phyloP scores from a whole-genome alignment of 2,329 filamentous ascomycete genomes.

The Keithomyces neogunnii region DNA sequence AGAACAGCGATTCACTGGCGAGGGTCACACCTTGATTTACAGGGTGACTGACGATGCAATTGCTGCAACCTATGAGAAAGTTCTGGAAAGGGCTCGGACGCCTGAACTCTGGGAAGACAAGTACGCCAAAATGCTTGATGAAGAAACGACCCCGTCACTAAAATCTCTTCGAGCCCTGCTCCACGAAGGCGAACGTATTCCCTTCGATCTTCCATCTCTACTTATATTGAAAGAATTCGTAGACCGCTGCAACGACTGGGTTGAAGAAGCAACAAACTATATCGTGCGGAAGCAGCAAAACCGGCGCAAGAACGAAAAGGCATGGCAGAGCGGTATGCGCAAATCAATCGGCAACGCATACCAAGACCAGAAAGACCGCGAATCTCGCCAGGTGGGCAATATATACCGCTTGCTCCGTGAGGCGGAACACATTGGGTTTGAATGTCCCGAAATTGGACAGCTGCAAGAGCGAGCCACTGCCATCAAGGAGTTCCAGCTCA shows the following conservation, averaged over 20 bases:
- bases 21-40: constrained; percentile 67
- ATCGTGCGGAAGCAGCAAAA: constrained; percentile 97
- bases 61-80: constrained; percentile 57
- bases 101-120: constrained; percentile 90
- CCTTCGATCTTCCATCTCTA: constrained; percentile 77
- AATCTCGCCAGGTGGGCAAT: constrained; percentile 81
- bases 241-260: constrained; percentile 94
- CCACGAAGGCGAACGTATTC: constrained; percentile 92
- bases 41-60: constrained; percentile 69
- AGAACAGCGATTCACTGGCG: constrained; percentile 57
- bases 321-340: constrained; percentile 65
- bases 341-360: constrained; percentile 52
- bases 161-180: constrained; percentile 78
- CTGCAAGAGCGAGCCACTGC: constrained; percentile 78
- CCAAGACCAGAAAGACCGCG: constrained; percentile 70
- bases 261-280: constrained; percentile 93
- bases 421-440: constrained; percentile 82
- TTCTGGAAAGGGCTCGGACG: constrained; percentile 75
- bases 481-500: constrained; percentile 76
- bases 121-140: constrained; percentile 73
- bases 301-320: constrained; percentile 87
- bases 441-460: constrained; percentile 81
- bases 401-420: constrained; percentile 76
- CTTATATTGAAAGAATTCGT: constrained; percentile 80
- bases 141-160: constrained; percentile 75